A percentile compares a stretch with the other conserved stretches of the same genome.
Evolutionary conservation across 2,329 filamentous ascomycete genomes (phyloP).

Genomic region (Cordyceps cateniannulata): DNA sequence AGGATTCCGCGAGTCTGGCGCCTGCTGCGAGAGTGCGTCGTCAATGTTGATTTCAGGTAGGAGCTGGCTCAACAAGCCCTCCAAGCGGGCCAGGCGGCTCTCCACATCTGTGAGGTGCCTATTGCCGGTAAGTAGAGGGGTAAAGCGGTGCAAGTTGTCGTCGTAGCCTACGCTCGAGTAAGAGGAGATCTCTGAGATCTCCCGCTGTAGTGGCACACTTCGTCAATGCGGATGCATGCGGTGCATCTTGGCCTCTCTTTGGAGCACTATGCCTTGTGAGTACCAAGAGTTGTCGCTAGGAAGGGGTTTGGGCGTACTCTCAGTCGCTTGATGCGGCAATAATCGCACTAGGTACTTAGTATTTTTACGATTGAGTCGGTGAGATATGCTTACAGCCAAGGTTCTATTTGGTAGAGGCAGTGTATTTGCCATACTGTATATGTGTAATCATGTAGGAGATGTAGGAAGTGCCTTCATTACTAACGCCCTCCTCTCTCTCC

Average conservation of each 20-base stretch:
- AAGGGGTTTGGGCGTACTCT: too few relatives aligned
- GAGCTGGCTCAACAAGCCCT: background rate
- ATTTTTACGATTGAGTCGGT: too few relatives aligned
- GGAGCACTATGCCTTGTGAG: too few relatives aligned
- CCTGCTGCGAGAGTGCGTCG: background rate
- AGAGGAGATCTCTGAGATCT: background rate
- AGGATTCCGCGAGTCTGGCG: background rate
- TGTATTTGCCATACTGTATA: too few relatives aligned
- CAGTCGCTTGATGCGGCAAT: too few relatives aligned
- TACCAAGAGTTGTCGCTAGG: too few relatives aligned
- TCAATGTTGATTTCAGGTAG: background rate
- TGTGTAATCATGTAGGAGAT: too few relatives aligned
- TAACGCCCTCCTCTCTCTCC: too few relatives aligned
- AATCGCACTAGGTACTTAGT: too few relatives aligned
- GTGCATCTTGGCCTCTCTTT: background rate
- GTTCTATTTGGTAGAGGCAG: too few relatives aligned
- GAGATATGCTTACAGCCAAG: too few relatives aligned
- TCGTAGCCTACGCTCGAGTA: background rate
- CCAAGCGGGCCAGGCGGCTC: background rate
- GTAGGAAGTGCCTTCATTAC: too few relatives aligned
- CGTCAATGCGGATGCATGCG: background rate
- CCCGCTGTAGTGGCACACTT: background rate
- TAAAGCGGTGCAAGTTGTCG: background rate
- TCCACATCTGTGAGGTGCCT: background rate
- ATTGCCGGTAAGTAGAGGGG: background rate